Conservation (phyloP, 1,284 basidiomycete genomes). For the Apiotrichum montevideense region DNA sequence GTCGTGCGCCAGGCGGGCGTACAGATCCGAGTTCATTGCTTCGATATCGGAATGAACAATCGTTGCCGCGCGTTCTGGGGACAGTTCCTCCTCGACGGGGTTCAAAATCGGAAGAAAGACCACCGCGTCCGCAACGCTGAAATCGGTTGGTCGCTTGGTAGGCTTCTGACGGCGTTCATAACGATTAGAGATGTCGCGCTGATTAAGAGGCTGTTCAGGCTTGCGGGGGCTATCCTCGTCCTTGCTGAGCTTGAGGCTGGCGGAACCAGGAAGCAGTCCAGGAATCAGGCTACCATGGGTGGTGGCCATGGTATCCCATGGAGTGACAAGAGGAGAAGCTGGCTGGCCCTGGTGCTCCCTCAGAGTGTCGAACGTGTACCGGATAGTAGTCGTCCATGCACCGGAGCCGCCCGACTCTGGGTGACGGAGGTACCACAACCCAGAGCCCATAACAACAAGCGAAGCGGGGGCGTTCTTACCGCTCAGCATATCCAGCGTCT, state of each 20-base stretch:
- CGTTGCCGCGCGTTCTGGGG: constrained; percentile 57
- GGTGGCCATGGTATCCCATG: constrained; percentile 36
- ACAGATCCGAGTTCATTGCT: constrained; percentile 78
- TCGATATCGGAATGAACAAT: constrained; percentile 72
- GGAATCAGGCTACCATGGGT: constrained; percentile 7
- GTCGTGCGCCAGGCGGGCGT: constrained; percentile 57
- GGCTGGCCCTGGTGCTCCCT: constrained; percentile 39
- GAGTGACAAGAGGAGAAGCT: constrained; percentile 27
- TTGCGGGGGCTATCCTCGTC: not conserved
- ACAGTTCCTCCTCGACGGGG: constrained; percentile 67
- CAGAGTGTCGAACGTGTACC: constrained; percentile 56
- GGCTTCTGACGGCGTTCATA: not conserved
- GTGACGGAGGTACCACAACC: constrained; percentile 80
- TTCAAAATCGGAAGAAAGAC: constrained; percentile 70
- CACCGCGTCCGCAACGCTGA: constrained; percentile 45
- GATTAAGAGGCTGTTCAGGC: not conserved
- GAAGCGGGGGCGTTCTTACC: constrained; percentile 48
- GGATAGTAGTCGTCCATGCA: constrained; percentile 68
- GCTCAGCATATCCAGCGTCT: constrained; percentile 48
- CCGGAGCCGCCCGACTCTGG: constrained; percentile 63
- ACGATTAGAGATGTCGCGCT: not conserved
- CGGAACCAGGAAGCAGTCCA: constrained; percentile 3
- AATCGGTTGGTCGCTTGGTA: constrained; percentile 6
- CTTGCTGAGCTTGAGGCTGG: not conserved
- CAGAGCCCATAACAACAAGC: constrained; percentile 72